These are phyloP conservation scores for Ganoderma sinense DNA, from an alignment of 1,284 basidiomycete genomes.

Conservation along the genomic window DNA sequence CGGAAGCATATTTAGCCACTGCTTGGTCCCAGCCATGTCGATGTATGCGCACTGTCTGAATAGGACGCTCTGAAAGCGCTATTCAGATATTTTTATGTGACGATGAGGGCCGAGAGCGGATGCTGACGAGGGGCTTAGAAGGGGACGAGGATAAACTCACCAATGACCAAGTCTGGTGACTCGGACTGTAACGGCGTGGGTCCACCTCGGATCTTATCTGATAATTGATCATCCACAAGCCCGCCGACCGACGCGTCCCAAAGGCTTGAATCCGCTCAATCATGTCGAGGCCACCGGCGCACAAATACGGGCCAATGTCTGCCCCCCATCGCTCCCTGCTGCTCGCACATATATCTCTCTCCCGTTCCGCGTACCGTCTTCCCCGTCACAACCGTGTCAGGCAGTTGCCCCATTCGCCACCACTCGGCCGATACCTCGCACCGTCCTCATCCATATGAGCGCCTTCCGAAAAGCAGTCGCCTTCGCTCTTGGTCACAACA, in stretches of 20 bases:
- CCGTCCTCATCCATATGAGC: conserved; percentile 33
- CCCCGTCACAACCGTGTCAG: not conserved
- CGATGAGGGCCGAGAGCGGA: conserved; percentile 38
- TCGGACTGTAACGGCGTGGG: too few species aligned
- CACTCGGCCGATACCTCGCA: not conserved
- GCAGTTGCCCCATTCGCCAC: not conserved
- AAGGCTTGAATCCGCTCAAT: not conserved
- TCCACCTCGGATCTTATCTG: conserved; percentile 21
- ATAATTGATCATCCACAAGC: conserved; percentile 1
- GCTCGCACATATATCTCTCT: not conserved
- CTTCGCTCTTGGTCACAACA: conserved; percentile 39
- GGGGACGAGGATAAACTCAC: not conserved
- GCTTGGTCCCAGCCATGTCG: too few species aligned
- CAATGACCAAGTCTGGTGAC: not conserved
- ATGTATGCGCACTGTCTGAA: too few species aligned
- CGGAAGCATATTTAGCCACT: too few species aligned
- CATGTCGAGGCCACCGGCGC: not conserved
- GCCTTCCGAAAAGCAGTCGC: conserved; percentile 41
- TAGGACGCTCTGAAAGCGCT: not conserved
- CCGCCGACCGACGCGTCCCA: not conserved
- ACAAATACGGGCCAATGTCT: not conserved
- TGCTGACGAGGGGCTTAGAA: conserved; percentile 39
- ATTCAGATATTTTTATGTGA: too few species aligned
- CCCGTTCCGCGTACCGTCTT: not conserved
- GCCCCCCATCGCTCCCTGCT: not conserved